Evolutionary conservation across 1,284 basidiomycete species (phyloP).

Genomic region (Ustilago xerochloae): DNA sequence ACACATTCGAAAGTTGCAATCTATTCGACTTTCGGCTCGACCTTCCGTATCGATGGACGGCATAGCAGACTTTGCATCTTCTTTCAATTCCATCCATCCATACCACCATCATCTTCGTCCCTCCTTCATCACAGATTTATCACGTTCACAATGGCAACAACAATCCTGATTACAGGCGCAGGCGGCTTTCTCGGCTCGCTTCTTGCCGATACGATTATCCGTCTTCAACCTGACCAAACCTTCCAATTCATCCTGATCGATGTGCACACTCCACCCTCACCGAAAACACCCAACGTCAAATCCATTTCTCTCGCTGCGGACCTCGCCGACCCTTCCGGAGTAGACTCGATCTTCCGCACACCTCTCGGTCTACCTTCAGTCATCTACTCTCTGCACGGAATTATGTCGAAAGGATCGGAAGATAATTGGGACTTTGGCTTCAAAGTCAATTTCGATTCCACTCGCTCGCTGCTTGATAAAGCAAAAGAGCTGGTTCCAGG

Average conservation of each 20-base stretch:
- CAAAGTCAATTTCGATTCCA: slow-evolving; percentile 50
- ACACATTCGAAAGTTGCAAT: no score
- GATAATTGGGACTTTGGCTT: slow-evolving; percentile 51
- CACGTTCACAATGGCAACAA: slow-evolving; percentile 18
- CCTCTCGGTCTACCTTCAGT: slow-evolving; percentile 31
- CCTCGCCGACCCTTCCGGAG: slow-evolving; percentile 24
- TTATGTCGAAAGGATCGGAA: slow-evolving; percentile 52
- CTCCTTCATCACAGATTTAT: neutral
- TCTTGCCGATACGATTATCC: slow-evolving; percentile 36
- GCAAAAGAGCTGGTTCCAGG: slow-evolving; percentile 18
- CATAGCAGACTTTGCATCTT: neutral
- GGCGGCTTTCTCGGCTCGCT: slow-evolving; percentile 52
- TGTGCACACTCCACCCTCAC: slow-evolving; percentile 25
- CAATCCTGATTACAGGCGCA: slow-evolving; percentile 52
- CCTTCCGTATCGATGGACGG: neutral
- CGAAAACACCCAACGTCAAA: slow-evolving; percentile 12
- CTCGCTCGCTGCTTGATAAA: slow-evolving; percentile 34
- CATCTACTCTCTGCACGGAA: slow-evolving; percentile 54
- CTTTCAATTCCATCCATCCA: neutral
- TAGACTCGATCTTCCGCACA: slow-evolving; percentile 43
- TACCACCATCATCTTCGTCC: neutral
- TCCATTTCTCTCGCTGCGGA: slow-evolving; percentile 32
- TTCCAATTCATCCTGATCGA: slow-evolving; percentile 53
- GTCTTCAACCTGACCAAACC: slow-evolving; percentile 15
- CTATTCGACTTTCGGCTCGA: neutral